Evolutionary conservation across 495 filamentous ascomycete species (phyloP).

Genomic region (Penicillium roqueforti): DNA sequence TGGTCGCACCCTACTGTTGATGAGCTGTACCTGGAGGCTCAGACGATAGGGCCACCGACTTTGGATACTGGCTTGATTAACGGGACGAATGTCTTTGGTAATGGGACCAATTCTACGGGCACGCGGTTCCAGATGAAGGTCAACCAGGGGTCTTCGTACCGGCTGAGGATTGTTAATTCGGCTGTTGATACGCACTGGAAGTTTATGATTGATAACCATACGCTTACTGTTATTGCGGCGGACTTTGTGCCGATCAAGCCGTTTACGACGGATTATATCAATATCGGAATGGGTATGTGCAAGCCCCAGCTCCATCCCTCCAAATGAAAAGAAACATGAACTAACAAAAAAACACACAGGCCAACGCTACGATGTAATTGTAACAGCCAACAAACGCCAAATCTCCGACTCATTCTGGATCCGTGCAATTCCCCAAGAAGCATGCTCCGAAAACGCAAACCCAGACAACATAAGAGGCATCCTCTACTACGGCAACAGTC

Average conservation of each 20-base stretch:
- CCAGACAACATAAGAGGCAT: constrained; percentile 53
- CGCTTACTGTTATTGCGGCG: constrained; percentile 41
- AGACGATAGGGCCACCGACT: constrained; percentile 16
- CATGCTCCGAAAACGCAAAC: constrained; percentile 41
- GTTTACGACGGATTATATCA: constrained; percentile 41
- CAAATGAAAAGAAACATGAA: neutral
- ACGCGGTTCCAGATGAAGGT: constrained; percentile 38
- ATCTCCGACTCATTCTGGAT: constrained; percentile 59
- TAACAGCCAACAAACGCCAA: constrained; percentile 51
- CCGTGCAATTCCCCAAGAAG: constrained; percentile 49
- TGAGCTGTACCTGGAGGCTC: constrained; percentile 11
- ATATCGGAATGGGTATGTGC: constrained; percentile 53
- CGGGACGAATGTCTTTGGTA: constrained; percentile 44
- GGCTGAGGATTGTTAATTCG: constrained; percentile 45
- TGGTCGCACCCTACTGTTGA: constrained; percentile 24
- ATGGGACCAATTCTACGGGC: constrained; percentile 31
- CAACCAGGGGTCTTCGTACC: constrained; percentile 40
- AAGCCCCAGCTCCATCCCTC: neutral
- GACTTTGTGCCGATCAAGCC: constrained; percentile 50
- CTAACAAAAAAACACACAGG: constrained; percentile 25
- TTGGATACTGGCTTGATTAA: constrained; percentile 51
- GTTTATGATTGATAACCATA: constrained; percentile 49
- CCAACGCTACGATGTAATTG: constrained; percentile 66
- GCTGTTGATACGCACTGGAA: constrained; percentile 45
- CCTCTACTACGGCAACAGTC: constrained; percentile 48